These are phyloP conservation scores for Fusarium sarcochroum DNA, from an alignment of 2,329 filamentous ascomycete species.

Conservation along the genomic window DNA sequence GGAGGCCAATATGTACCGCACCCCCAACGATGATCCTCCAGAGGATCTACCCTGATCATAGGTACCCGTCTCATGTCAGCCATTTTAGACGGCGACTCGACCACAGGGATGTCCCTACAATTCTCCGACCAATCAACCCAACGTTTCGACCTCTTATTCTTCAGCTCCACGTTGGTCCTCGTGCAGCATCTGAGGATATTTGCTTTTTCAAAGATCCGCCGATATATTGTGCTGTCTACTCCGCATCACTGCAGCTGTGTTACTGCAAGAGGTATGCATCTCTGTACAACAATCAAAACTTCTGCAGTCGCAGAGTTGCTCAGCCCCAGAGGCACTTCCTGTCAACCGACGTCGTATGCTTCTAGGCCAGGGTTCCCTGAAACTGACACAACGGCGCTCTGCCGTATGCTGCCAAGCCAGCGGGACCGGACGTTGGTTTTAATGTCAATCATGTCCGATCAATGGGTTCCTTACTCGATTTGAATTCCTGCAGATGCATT, in stretches of 20 bases:
- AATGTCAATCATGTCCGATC: conserved; percentile 7
- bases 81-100: conserved; percentile 5
- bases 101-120: conserved; percentile 15
- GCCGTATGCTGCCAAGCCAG: conserved; percentile 30
- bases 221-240: conserved; percentile 7
- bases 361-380: conserved; percentile 38
- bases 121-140: conserved; percentile 23
- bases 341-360: conserved; percentile 26
- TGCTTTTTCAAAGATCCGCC: conserved; percentile 11
- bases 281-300: neutral
- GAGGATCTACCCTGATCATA: conserved; percentile 21
- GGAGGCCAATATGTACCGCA: neutral
- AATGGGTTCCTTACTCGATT: conserved; percentile 7
- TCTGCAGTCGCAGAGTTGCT: neutral
- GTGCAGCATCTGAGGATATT: conserved; percentile 8
- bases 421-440: conserved; percentile 14
- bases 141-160: neutral
- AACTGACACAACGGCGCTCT: conserved; percentile 43
- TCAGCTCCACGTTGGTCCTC: conserved; percentile 1
- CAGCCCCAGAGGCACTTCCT: conserved; percentile 6
- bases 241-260: conserved; percentile 6
- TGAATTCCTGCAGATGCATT: conserved; percentile 7
- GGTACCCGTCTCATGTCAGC: conserved; percentile 12
- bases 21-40: conserved; percentile 21
- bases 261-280: neutral